A percentile compares a stretch with the other conserved stretches of the same genome.
phyloP scores from a whole-genome alignment of 2,329 filamentous ascomycete genomes.

The Chalaropsis thielavioides region DNA sequence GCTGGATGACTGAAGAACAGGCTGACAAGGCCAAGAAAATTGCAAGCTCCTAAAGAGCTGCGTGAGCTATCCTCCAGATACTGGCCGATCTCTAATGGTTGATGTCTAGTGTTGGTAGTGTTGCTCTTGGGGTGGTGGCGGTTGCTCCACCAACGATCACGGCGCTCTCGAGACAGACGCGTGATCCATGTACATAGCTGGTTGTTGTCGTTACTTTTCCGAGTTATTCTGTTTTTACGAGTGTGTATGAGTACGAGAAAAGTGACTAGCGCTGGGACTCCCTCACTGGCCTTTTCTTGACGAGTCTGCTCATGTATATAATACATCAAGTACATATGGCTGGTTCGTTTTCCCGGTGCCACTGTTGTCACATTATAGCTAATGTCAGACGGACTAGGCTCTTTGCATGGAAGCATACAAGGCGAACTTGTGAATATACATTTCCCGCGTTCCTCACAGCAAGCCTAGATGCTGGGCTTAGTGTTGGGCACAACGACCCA shows the following conservation, averaged over 20 bases:
- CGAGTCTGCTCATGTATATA: not conserved
- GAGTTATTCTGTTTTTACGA: not conserved
- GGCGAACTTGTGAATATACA: too few species aligned
- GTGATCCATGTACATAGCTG: too few species aligned
- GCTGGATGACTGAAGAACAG: slow-evolving; percentile 13
- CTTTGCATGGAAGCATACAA: not conserved
- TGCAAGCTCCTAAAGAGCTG: not conserved
- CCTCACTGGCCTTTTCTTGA: not conserved
- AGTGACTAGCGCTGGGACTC: not conserved
- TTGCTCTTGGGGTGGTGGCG: too few species aligned
- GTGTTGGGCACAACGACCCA: slow-evolving; percentile 10
- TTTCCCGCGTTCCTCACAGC: not conserved
- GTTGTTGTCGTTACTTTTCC: too few species aligned
- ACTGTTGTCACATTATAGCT: not conserved
- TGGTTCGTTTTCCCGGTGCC: not conserved
- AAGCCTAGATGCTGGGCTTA: slow-evolving; percentile 8
- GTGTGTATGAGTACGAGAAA: not conserved
- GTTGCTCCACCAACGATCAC: too few species aligned
- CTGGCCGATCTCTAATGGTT: too few species aligned
- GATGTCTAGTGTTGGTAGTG: not conserved
- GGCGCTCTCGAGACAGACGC: too few species aligned
- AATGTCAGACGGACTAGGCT: too few species aligned
- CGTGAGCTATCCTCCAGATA: not conserved
- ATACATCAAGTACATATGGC: not conserved
- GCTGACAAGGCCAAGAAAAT: not conserved